Evolutionary conservation across 495 filamentous ascomycete genomes (phyloP).

Genomic region (Cairneyella variabilis): DNA sequence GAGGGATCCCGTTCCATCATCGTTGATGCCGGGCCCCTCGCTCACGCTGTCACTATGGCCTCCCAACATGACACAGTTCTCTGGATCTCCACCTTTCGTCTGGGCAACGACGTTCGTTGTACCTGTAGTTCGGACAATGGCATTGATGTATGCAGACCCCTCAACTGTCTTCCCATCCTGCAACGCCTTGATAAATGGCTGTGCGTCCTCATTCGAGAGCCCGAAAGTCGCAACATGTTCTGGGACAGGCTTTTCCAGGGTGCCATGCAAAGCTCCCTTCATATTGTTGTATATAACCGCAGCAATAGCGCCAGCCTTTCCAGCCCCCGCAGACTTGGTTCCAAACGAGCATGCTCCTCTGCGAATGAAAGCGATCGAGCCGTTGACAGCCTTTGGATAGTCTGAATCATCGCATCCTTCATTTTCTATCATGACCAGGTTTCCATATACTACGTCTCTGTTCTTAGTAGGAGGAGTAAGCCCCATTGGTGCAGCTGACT

Average conservation of each 20-base stretch:
- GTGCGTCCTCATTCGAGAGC: constrained; percentile 46
- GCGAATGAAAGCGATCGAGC: constrained; percentile 51
- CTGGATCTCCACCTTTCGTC: constrained; percentile 47
- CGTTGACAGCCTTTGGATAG: constrained; percentile 36
- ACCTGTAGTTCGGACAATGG: constrained; percentile 38
- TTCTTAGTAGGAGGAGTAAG: constrained; percentile 55
- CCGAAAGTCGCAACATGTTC: constrained; percentile 57
- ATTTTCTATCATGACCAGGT: constrained; percentile 37
- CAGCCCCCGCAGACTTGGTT: constrained; percentile 52
- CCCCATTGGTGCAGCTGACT: constrained; percentile 51
- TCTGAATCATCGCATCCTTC: constrained; percentile 46
- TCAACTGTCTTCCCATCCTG: constrained; percentile 42
- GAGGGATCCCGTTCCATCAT: constrained; percentile 52
- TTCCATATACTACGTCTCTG: constrained; percentile 48
- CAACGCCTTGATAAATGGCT: constrained; percentile 42
- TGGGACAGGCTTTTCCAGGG: constrained; percentile 46
- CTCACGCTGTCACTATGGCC: constrained; percentile 52
- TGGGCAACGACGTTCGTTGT: constrained; percentile 54
- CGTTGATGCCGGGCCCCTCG: constrained; percentile 43
- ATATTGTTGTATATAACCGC: constrained; percentile 59
- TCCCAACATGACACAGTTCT: constrained; percentile 55
- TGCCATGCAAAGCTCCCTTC: constrained; percentile 43
- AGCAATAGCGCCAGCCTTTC: constrained; percentile 55
- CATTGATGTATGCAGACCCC: constrained; percentile 53
- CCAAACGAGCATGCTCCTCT: constrained; percentile 60